phyloP scores from a whole-genome alignment of 176 grass and related monocot species.

The Carex parvula region DNA sequence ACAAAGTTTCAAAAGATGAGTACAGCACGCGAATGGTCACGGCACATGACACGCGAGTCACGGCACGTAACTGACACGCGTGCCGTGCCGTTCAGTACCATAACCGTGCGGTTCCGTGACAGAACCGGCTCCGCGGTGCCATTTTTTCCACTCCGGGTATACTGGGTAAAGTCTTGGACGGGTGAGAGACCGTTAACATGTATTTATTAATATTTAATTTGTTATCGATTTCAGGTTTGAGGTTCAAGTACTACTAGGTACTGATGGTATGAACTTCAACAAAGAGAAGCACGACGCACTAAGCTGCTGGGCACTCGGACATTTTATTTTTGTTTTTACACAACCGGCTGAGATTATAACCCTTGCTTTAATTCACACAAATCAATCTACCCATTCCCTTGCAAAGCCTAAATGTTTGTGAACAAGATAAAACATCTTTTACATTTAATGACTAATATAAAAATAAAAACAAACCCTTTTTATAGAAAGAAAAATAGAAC shows the following conservation, averaged over 20 bases:
- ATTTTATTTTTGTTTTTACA: neutral
- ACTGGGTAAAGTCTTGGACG: neutral
- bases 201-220: neutral
- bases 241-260: neutral
- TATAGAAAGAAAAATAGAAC: conserved; percentile 1
- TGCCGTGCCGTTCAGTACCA: too few species aligned
- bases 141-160: too few species aligned
- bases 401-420: conserved; percentile 2
- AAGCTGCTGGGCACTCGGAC: neutral
- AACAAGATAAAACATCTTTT: conserved; percentile 22
- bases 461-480: neutral
- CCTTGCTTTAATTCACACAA: neutral
- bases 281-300: neutral
- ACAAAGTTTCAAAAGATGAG: too few species aligned
- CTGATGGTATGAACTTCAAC: neutral
- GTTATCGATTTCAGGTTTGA: neutral
- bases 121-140: too few species aligned
- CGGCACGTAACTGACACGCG: too few species aligned
- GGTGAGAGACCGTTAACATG: neutral
- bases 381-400: neutral
- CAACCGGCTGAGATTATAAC: neutral
- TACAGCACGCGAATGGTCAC: too few species aligned
- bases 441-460: neutral
- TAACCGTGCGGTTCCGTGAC: too few species aligned
- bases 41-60: too few species aligned